Conservation (phyloP, 257 asterid genomes). For the Solanum ossicruentum region DNA sequence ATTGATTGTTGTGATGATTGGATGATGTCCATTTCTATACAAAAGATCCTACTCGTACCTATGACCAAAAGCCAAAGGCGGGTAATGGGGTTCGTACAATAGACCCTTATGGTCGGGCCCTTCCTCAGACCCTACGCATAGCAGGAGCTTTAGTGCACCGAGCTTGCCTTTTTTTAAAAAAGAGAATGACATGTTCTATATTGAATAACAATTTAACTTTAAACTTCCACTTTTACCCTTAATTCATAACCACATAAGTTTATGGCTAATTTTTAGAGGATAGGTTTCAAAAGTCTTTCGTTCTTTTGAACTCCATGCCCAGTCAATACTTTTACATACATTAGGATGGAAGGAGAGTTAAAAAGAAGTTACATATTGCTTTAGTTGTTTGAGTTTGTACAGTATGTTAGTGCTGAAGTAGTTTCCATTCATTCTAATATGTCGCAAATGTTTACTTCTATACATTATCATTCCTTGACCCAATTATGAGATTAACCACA, state of each 20-base stretch:
- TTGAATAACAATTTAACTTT: too few relatives aligned
- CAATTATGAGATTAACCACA: constrained; percentile 58
- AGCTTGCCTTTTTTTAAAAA: too few relatives aligned
- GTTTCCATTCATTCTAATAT: background rate
- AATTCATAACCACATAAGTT: too few relatives aligned
- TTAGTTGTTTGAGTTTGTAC: background rate
- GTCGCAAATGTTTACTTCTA: constrained; percentile 64
- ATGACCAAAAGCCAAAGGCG: background rate
- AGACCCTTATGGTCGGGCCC: too few relatives aligned
- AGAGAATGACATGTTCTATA: too few relatives aligned
- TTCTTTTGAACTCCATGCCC: background rate
- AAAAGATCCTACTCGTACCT: background rate
- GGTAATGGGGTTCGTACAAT: background rate
- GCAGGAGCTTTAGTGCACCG: too few relatives aligned
- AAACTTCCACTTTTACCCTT: too few relatives aligned
- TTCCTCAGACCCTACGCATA: too few relatives aligned
- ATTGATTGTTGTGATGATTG: background rate
- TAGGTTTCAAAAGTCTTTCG: too few relatives aligned
- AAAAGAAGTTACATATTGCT: background rate
- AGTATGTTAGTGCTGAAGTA: background rate
- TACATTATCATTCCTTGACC: constrained; percentile 66
- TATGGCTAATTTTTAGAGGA: too few relatives aligned
- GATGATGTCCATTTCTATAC: background rate
- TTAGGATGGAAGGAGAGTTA: too few relatives aligned
- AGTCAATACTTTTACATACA: background rate